Conservation (phyloP, 2,329 filamentous ascomycete species). For the Aphanoascus verrucosus region DNA sequence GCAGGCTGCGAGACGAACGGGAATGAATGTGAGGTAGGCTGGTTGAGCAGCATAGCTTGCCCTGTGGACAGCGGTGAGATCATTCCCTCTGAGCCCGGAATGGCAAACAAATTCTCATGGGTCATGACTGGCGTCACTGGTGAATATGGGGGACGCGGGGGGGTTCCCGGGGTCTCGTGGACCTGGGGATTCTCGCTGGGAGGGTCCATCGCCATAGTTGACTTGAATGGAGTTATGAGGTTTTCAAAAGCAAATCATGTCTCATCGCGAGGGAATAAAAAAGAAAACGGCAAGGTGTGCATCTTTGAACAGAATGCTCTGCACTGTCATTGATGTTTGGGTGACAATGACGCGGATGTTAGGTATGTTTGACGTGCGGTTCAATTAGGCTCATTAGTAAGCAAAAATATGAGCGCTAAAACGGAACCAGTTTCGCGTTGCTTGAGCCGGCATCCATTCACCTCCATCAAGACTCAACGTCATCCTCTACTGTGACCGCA, state of each 20-base stretch:
- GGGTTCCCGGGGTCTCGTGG: slow-evolving; percentile 27
- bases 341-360: background rate
- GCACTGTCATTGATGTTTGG: background rate
- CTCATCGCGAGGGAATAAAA: background rate
- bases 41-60: background rate
- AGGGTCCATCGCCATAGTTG: slow-evolving; percentile 3
- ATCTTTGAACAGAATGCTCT: background rate
- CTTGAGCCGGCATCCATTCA: no score
- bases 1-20: background rate
- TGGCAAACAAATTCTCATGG: slow-evolving; percentile 17
- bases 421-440: no score
- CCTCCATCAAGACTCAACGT: no score
- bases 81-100: slow-evolving; percentile 5
- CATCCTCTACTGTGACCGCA: no score
- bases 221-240: background rate
- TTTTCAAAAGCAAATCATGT: background rate
- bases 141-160: slow-evolving; percentile 38
- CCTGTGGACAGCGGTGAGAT: background rate
- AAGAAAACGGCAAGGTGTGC: background rate
- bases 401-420: background rate
- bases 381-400: slow-evolving; percentile 6
- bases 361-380: background rate
- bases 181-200: background rate
- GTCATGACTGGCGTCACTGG: slow-evolving; percentile 38
- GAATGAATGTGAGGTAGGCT: background rate